phyloP scores from a whole-genome alignment of 352 stramenopile species.

The Globisporangium iwayamae region DNA sequence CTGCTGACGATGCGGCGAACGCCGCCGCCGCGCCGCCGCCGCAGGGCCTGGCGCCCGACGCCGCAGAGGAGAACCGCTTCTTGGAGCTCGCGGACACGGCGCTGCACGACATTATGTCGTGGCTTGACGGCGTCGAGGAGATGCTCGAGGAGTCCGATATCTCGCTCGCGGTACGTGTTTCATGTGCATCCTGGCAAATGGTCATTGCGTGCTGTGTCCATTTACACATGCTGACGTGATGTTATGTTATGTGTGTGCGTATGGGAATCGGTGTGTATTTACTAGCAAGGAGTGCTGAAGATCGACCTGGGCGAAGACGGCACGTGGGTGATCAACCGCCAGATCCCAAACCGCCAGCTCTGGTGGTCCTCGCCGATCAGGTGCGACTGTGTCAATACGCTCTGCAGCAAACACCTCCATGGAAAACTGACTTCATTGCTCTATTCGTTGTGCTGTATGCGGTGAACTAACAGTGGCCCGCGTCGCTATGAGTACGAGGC shows the following conservation, averaged over 20 bases:
- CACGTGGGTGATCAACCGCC: slow-evolving; percentile 98
- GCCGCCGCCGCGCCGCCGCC: not conserved
- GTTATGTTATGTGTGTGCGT: not conserved
- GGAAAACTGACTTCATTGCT: too few species aligned
- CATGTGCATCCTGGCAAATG: not conserved
- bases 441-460: too few species aligned
- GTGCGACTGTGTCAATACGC: slow-evolving; percentile 20
- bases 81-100: slow-evolving; percentile 72
- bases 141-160: slow-evolving; percentile 85
- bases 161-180: slow-evolving; percentile 52
- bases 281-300: slow-evolving; percentile 94
- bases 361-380: slow-evolving; percentile 97
- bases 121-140: slow-evolving; percentile 81
- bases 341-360: slow-evolving; percentile 96
- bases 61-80: slow-evolving; percentile 74
- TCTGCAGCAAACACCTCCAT: not conserved
- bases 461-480: slow-evolving; percentile 48
- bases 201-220: not conserved
- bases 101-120: slow-evolving; percentile 71
- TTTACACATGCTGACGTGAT: not conserved
- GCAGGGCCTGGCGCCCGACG: slow-evolving; percentile 9
- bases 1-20: slow-evolving; percentile 2
- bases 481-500: slow-evolving; percentile 88
- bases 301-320: slow-evolving; percentile 91
- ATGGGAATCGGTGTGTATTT: not conserved